These are phyloP conservation scores for Anthracocystis setariae DNA, from an alignment of 1,284 basidiomycete species.

Conservation along the genomic window DNA sequence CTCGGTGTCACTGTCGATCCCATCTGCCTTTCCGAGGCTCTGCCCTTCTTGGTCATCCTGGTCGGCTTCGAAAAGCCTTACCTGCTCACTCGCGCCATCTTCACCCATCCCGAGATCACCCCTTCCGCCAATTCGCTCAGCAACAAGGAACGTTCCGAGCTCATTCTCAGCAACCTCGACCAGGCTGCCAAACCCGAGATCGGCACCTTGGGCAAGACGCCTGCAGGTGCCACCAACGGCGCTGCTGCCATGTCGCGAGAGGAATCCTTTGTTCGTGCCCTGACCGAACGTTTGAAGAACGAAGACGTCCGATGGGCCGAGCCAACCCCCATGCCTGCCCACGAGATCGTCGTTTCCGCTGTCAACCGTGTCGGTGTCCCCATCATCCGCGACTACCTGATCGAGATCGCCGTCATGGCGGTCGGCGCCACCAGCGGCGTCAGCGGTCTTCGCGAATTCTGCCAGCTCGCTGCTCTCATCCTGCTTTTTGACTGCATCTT, in stretches of 20 bases:
- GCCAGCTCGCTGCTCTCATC: constrained; percentile 87
- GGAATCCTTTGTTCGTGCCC: constrained; percentile 66
- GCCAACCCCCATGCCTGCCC: constrained; percentile 74
- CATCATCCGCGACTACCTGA: constrained; percentile 89
- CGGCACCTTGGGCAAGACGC: constrained; percentile 32
- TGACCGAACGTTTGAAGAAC: constrained; percentile 64
- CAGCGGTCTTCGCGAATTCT: constrained; percentile 91
- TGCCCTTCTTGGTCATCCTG: constrained; percentile 97
- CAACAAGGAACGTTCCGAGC: constrained; percentile 36
- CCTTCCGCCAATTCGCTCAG: constrained; percentile 59
- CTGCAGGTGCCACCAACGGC: constrained; percentile 26
- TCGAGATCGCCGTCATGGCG: constrained; percentile 88
- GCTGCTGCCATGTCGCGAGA: constrained; percentile 47
- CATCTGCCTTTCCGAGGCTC: constrained; percentile 89
- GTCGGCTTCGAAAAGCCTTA: constrained; percentile 98
- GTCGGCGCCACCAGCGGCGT: constrained; percentile 88
- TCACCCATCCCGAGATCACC: constrained; percentile 81
- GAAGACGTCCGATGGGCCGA: constrained; percentile 70
- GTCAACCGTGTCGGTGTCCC: constrained; percentile 81
- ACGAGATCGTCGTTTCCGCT: constrained; percentile 84
- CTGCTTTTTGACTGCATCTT: constrained; percentile 86
- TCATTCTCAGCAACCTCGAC: constrained; percentile 44
- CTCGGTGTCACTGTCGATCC: constrained; percentile 90
- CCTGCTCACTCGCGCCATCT: constrained; percentile 87
- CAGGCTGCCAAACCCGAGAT: constrained; percentile 41